Base-by-base conservation (phyloP, 2,329 filamentous ascomycete species). In the Xylariales sp. region DNA sequence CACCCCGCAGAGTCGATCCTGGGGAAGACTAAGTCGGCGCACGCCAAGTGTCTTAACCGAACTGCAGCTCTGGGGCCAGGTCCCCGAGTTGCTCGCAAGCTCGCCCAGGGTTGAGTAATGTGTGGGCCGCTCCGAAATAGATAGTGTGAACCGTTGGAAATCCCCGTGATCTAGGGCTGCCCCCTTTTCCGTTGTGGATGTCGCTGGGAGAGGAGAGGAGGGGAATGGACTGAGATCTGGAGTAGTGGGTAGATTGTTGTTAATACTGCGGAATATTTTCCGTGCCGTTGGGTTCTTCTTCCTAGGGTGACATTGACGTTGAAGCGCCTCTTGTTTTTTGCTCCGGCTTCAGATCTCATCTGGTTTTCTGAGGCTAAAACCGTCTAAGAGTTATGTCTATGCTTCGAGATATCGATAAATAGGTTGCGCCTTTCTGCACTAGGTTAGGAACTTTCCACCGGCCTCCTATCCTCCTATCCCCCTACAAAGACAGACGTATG, bases 21-120 rank as follows among this genome's bases (percentile, higher is more conserved):
- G 36, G 28, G 58, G 58, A 53, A 53, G 10, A 32, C 32, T 49
- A 60, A 49, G 45, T 32, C 16, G 34, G 34, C 30, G 45, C 8
- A 49, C 30, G 56, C 56, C 56, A 32, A 59, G 56, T 39, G 30
- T 50, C 32, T 39, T 50, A 49, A 4, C 14, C 18, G 32, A 28
- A 36, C 16, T 32, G 10, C 18, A 34, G 32, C 43, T 34, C 58
- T 62, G 30, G 60, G 39, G 23, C 28, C 28, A 43, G 10, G 7
- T 30, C 54, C 28, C 23, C 18, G 54, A 50, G 36, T 23, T 18
- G 54, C 65, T 65, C 65, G 61, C 61, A 65, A 68, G 41, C 52
- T 61, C 14, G 46, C 36, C 49, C 52, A 54, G 30, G 32, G 52
- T 68, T 62, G n/a, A 60, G 62, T 61, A 65, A 62, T 43, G 32